phyloP scores from a whole-genome alignment of 768 basidiomycete genomes.

The Suillus tomentosus region DNA sequence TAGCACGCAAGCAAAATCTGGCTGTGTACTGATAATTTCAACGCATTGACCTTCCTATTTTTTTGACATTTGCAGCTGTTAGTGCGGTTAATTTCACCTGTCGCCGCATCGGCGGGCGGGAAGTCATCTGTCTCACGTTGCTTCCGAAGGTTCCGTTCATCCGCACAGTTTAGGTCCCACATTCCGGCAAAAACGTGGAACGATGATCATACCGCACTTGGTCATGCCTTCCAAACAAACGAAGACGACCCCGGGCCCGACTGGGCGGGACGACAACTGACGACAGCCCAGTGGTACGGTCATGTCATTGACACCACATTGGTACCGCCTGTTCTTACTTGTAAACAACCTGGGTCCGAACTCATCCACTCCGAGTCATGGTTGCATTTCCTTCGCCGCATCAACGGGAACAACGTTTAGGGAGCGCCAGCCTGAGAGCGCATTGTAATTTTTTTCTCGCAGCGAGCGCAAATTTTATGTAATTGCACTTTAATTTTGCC shows the following conservation, averaged over 20 bases:
- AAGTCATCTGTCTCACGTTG: constrained; percentile 1
- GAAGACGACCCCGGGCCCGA: not conserved
- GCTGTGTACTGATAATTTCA: not conserved
- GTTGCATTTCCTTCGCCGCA: not conserved
- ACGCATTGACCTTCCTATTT: not conserved
- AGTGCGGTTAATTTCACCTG: not conserved
- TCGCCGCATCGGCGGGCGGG: not conserved
- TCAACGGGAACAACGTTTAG: too few species aligned
- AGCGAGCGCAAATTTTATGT: not conserved
- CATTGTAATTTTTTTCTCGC: not conserved
- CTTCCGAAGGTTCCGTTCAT: not conserved
- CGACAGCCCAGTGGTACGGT: not conserved
- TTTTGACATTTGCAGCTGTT: not conserved
- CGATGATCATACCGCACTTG: constrained; percentile 1
- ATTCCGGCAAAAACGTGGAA: not conserved
- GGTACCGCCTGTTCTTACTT: not conserved
- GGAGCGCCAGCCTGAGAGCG: too few species aligned
- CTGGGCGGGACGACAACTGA: not conserved
- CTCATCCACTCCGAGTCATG: not conserved
- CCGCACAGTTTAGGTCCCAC: not conserved
- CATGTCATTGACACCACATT: not conserved
- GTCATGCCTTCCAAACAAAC: not conserved
- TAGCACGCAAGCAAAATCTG: not conserved
- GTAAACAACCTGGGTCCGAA: not conserved
- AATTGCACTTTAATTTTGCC: constrained; percentile 5